Conservation (phyloP, 129 eudicot genomes). For the Apium graveolens region DNA sequence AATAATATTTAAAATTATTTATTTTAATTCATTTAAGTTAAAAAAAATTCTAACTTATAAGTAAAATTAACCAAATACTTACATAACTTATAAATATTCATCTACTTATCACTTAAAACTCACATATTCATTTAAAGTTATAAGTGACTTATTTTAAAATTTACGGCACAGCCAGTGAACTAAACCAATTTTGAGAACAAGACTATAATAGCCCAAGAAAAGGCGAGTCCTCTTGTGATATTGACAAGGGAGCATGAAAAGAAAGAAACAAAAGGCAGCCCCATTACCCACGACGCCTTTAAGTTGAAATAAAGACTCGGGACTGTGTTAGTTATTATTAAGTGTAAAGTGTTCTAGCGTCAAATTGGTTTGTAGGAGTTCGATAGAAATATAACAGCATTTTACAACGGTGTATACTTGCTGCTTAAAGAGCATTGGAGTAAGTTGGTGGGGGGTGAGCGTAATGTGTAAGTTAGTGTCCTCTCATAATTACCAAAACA, state of each 20-base stretch:
- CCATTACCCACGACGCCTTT: conserved; percentile 4
- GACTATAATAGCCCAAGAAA: neutral
- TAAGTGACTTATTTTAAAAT: too few species aligned
- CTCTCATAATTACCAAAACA: neutral
- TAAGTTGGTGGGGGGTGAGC: neutral
- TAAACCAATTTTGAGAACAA: too few species aligned
- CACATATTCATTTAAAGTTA: too few species aligned
- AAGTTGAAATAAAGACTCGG: neutral
- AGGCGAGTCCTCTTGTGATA: neutral
- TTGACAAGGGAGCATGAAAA: neutral
- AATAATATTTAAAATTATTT: too few species aligned
- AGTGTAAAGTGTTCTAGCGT: neutral
- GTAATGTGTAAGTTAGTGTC: neutral
- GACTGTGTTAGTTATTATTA: neutral
- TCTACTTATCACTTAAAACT: too few species aligned
- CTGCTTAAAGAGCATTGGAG: neutral
- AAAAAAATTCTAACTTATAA: too few species aligned
- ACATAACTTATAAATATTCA: too few species aligned
- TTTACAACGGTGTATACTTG: neutral
- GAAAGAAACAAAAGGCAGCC: conserved; percentile 6
- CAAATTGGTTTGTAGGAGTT: neutral
- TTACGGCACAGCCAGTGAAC: too few species aligned
- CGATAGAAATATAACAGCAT: neutral
- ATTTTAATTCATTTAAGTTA: too few species aligned
- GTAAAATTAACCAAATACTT: too few species aligned